A percentile compares a stretch with the other conserved stretches of the same genome.
Conservation (phyloP, 805 yeast genomes). For the Cyberlindnera lachancei region DNA sequence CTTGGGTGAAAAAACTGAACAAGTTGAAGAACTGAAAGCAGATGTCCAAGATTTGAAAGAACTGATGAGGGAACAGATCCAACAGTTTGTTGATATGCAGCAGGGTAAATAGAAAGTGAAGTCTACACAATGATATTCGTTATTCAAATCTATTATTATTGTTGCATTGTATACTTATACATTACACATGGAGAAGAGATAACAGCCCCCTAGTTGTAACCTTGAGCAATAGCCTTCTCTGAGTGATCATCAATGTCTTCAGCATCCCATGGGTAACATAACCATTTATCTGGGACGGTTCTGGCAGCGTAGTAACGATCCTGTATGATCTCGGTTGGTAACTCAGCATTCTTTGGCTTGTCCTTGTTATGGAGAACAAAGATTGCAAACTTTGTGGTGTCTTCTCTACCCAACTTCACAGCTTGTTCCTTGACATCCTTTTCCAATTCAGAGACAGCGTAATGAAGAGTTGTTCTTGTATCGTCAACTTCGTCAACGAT, state of each 20-base stretch:
- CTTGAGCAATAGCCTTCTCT: slow-evolving; percentile 54
- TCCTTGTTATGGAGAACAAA: slow-evolving; percentile 82
- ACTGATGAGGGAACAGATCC: slow-evolving; percentile 74
- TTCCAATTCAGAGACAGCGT: slow-evolving; percentile 70
- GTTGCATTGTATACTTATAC: no score
- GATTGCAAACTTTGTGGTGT: slow-evolving; percentile 59
- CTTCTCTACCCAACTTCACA: slow-evolving; percentile 49
- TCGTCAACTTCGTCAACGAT: slow-evolving; percentile 92
- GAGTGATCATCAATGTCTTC: slow-evolving; percentile 75
- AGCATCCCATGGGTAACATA: slow-evolving; percentile 90
- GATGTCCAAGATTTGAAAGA: slow-evolving; percentile 89
- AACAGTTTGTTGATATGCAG: slow-evolving; percentile 70
- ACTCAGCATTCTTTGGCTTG: slow-evolving; percentile 71
- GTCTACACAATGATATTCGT: not conserved
- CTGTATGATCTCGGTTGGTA: slow-evolving; percentile 55
- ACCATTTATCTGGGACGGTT: slow-evolving; percentile 73
- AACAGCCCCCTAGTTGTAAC: slow-evolving; percentile 35
- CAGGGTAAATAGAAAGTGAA: not conserved
- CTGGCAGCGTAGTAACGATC: slow-evolving; percentile 65
- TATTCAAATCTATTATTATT: no score
- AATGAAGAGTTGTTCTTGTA: slow-evolving; percentile 83
- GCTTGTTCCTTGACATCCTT: slow-evolving; percentile 52
- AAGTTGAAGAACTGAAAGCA: slow-evolving; percentile 75
- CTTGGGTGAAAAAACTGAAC: slow-evolving; percentile 83
- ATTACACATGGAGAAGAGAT: no score